These are phyloP conservation scores for Francoa sonchifolia DNA, from an alignment of 441 rosid genomes.

Conservation along the genomic window DNA sequence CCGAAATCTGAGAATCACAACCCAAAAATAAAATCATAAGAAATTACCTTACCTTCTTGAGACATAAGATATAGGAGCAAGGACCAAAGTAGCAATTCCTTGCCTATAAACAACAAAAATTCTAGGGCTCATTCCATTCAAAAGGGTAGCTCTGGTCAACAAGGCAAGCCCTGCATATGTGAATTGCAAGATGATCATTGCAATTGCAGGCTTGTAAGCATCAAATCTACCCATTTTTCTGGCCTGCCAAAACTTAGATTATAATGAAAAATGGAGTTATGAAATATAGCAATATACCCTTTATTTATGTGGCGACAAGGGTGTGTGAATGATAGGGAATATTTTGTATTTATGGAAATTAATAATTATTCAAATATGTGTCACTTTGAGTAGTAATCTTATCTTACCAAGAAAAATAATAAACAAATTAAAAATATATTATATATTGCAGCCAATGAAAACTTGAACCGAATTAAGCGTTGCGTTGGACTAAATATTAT, in stretches of 20 bases:
- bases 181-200: neutral
- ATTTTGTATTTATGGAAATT: no score
- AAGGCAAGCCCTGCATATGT: neutral
- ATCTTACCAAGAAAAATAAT: no score
- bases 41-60: neutral
- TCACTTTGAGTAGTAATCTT: no score
- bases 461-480: no score
- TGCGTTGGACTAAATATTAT: no score
- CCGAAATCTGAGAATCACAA: no score
- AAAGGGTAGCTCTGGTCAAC: neutral
- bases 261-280: neutral
- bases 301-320: neutral
- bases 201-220: neutral
- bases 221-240: neutral
- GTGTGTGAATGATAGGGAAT: no score
- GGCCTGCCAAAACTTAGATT: neutral
- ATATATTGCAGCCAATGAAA: no score
- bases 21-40: neutral
- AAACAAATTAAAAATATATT: no score
- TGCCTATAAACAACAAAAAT: conserved; percentile 6
- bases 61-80: neutral
- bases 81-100: neutral
- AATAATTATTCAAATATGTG: no score
- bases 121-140: conserved; percentile 1
- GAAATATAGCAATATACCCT: neutral